A percentile compares a stretch with the other conserved stretches of the same genome.
phyloP scores from a whole-genome alignment of 2,329 filamentous ascomycete species.

The Chrysosporium keratinophilum region DNA sequence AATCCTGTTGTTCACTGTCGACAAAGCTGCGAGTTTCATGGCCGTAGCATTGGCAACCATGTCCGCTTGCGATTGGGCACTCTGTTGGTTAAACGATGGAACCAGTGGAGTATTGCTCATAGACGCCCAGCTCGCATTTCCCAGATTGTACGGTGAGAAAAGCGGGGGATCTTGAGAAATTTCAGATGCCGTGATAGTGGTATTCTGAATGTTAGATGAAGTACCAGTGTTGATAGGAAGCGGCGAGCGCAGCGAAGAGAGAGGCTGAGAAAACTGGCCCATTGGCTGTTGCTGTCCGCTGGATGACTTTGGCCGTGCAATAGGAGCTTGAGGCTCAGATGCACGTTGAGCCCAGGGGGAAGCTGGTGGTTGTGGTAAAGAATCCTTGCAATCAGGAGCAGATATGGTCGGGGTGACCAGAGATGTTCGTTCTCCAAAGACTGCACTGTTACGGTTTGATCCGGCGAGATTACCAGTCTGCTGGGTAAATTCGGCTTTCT shows the following conservation, averaged over 20 bases:
- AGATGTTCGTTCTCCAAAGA: constrained; percentile 65
- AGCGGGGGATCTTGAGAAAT: constrained; percentile 63
- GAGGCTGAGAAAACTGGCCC: constrained; percentile 87
- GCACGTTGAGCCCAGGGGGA: constrained; percentile 66
- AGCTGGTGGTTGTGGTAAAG: constrained; percentile 53
- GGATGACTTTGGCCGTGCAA: constrained; percentile 63
- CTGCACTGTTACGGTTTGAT: constrained; percentile 84
- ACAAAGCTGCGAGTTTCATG: constrained; percentile 95
- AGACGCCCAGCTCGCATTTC: constrained; percentile 92
- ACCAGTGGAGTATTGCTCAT: constrained; percentile 98
- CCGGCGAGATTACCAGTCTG: constrained; percentile 81
- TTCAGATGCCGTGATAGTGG: constrained; percentile 65
- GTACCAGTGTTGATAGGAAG: constrained; percentile 54
- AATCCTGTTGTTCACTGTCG: constrained; percentile 96
- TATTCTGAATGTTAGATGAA: constrained; percentile 67
- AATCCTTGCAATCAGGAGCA: constrained; percentile 54
- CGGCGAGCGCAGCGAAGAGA: constrained; percentile 70
- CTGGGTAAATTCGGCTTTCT: constrained; percentile 95
- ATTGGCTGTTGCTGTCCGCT: constrained; percentile 61
- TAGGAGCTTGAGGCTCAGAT: constrained; percentile 42
- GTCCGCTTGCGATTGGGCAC: constrained; percentile 64
- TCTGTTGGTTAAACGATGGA: constrained; percentile 58
- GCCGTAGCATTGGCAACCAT: constrained; percentile 98
- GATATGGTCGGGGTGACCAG: constrained; percentile 66
- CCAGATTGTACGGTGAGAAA: constrained; percentile 66